Evolutionary conservation across 352 stramenopile species (phyloP).

Genomic region (Stephanocyclus meneghinianus): DNA sequence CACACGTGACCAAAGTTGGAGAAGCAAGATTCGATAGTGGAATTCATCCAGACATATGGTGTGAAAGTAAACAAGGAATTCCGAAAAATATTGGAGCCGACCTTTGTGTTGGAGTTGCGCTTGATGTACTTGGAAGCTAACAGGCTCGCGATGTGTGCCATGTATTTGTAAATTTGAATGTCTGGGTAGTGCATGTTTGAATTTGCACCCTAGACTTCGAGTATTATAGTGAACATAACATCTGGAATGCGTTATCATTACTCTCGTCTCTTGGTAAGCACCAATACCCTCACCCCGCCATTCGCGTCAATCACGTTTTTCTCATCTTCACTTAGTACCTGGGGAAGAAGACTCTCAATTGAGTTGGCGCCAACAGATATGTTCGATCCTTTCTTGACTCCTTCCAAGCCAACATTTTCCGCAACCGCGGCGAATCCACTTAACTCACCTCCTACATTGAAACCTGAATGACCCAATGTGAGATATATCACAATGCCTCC

Average conservation of each 20-base stretch:
- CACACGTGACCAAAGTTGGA: slow-evolving; percentile 77
- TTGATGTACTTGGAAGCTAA: slow-evolving; percentile 70
- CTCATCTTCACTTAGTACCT: slow-evolving; percentile 22
- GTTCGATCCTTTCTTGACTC: neutral
- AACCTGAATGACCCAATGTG: slow-evolving; percentile 65
- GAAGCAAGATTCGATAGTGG: slow-evolving; percentile 64
- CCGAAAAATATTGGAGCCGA: slow-evolving; percentile 71
- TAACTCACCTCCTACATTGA: slow-evolving; percentile 63
- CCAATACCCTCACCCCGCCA: slow-evolving; percentile 41
- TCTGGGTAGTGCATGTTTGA: too few relatives aligned
- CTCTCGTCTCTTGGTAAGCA: slow-evolving; percentile 31
- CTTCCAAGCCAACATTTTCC: slow-evolving; percentile 26
- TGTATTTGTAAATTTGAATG: neutral
- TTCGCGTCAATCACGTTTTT: slow-evolving; percentile 42
- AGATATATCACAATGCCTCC: slow-evolving; percentile 61
- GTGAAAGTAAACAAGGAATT: slow-evolving; percentile 75
- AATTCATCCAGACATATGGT: slow-evolving; percentile 69
- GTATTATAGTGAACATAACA: too few relatives aligned
- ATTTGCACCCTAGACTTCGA: too few relatives aligned
- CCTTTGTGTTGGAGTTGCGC: slow-evolving; percentile 74
- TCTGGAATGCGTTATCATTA: neutral
- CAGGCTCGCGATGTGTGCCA: neutral
- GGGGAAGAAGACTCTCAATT: slow-evolving; percentile 14
- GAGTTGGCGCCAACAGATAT: slow-evolving; percentile 7
- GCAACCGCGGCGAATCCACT: slow-evolving; percentile 59